These are phyloP conservation scores for Ustilago esculenta DNA, from an alignment of 1,284 basidiomycete species.

Conservation along the genomic window DNA sequence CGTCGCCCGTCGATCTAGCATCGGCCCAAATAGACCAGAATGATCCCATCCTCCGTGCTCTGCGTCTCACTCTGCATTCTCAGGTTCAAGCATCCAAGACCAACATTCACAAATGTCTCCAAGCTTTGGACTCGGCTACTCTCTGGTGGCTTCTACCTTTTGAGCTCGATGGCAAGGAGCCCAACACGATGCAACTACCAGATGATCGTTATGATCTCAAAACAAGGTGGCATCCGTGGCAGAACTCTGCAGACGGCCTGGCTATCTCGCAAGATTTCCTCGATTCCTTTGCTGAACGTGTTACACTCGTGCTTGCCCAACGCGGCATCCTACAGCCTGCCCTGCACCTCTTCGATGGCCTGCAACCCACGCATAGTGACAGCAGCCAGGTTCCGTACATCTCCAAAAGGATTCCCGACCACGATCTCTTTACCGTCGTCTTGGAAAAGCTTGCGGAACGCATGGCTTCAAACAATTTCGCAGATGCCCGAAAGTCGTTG, in stretches of 20 bases:
- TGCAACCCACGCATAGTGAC: slow-evolving; percentile 2
- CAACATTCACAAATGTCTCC: slow-evolving; percentile 28
- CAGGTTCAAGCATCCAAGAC: slow-evolving; percentile 23
- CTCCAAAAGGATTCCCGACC: slow-evolving; percentile 16
- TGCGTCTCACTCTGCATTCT: slow-evolving; percentile 24
- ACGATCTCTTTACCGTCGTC: slow-evolving; percentile 33
- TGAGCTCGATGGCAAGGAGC: slow-evolving; percentile 12
- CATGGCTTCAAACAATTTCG: slow-evolving; percentile 1
- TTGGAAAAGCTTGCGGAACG: slow-evolving; percentile 23
- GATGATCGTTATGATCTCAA: slow-evolving; percentile 22
- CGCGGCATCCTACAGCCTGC: slow-evolving; percentile 33
- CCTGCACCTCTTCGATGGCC: slow-evolving; percentile 23
- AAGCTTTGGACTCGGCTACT: slow-evolving; percentile 26
- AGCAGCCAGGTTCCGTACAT: not conserved
- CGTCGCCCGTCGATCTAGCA: slow-evolving; percentile 29
- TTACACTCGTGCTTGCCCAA: slow-evolving; percentile 37
- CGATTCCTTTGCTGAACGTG: slow-evolving; percentile 34
- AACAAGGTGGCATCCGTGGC: slow-evolving; percentile 42
- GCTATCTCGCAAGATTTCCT: slow-evolving; percentile 15
- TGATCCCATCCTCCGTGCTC: slow-evolving; percentile 27
- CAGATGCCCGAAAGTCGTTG: slow-evolving; percentile 9
- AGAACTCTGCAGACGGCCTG: slow-evolving; percentile 7
- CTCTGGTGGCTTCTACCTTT: slow-evolving; percentile 43
- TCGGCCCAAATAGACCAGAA: slow-evolving; percentile 2
- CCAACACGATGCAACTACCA: not conserved